A percentile compares a stretch with the other conserved stretches of the same genome.
Conservation (phyloP, 192 early-diverging fungal genomes). For the Gamsiella multidivaricata region DNA sequence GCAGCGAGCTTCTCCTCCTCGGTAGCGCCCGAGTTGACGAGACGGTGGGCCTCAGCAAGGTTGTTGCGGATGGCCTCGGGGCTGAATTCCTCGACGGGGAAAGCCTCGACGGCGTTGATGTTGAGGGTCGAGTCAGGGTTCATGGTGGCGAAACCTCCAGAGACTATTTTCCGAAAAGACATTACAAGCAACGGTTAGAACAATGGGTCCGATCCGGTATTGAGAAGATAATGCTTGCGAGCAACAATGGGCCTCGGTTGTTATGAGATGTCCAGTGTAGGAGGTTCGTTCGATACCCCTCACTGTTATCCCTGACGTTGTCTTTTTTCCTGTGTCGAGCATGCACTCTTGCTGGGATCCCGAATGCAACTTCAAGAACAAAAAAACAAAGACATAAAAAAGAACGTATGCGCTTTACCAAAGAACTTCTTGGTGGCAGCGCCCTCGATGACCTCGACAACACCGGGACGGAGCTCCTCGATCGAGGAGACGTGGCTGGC, state of each 20-base stretch:
- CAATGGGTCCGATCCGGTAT: no score
- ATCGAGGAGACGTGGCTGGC: conserved; percentile 98
- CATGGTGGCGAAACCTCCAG: conserved; percentile 96
- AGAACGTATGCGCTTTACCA: no score
- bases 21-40: conserved; percentile 67
- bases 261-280: no score
- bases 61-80: conserved; percentile 78
- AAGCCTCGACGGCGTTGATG: conserved; percentile 97
- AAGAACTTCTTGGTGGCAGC: conserved; percentile 89
- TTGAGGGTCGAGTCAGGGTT: conserved; percentile 96
- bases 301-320: no score
- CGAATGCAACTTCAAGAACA: no score
- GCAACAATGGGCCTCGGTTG: no score
- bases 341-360: no score
- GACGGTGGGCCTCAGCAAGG: conserved; percentile 85
- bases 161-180: conserved; percentile 58
- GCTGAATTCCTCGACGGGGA: conserved; percentile 89
- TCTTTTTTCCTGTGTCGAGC: no score
- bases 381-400: background rate
- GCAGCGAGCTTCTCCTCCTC: conserved; percentile 86
- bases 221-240: no score
- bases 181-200: conserved; percentile 28
- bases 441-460: conserved; percentile 85
- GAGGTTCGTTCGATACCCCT: no score
- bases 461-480: conserved; percentile 92